These are phyloP conservation scores for Nemania serpens DNA, from an alignment of 2,329 filamentous ascomycete species.

Conservation along the genomic window DNA sequence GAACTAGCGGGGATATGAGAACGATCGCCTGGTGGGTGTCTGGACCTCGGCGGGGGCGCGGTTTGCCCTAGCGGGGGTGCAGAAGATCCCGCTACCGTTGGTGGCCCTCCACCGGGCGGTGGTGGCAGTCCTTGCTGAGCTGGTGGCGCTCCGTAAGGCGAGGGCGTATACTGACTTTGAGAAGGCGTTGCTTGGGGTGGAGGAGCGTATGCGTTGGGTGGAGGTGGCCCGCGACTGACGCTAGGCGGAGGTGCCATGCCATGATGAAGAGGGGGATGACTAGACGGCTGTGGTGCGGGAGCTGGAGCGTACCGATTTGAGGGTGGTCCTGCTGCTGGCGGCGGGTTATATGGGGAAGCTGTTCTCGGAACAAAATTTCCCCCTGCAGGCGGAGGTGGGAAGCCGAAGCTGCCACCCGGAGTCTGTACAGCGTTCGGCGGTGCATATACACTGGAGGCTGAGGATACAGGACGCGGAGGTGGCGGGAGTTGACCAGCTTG, in stretches of 20 bases:
- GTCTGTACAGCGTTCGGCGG: conserved; percentile 56
- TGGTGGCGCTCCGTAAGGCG: conserved; percentile 52
- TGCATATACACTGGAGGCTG: conserved; percentile 67
- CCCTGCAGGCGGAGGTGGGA: conserved; percentile 55
- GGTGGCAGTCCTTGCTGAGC: conserved; percentile 49
- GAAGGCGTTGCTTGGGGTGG: conserved; percentile 53
- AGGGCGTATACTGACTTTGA: conserved; percentile 65
- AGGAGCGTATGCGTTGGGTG: conserved; percentile 52
- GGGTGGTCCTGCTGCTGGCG: conserved; percentile 71
- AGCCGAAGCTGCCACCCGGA: conserved; percentile 35
- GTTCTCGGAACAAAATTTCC: conserved; percentile 64
- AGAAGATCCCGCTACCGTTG: conserved; percentile 40
- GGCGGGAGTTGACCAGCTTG: conserved; percentile 51
- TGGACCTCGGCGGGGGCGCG: conserved; percentile 60
- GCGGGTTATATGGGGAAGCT: conserved; percentile 84
- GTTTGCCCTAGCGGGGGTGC: conserved; percentile 55
- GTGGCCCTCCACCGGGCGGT: conserved; percentile 44
- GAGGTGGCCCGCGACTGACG: conserved; percentile 51
- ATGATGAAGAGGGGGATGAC: conserved; percentile 47
- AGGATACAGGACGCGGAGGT: conserved; percentile 57
- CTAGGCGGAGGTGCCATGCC: conserved; percentile 41
- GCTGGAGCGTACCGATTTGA: conserved; percentile 77
- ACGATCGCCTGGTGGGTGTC: conserved; percentile 82
- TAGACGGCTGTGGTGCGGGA: conserved; percentile 59
- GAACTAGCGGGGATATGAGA: conserved; percentile 83